Evolutionary conservation across 306 rosid genomes (phyloP).

Genomic region (Carpinus fangiana): DNA sequence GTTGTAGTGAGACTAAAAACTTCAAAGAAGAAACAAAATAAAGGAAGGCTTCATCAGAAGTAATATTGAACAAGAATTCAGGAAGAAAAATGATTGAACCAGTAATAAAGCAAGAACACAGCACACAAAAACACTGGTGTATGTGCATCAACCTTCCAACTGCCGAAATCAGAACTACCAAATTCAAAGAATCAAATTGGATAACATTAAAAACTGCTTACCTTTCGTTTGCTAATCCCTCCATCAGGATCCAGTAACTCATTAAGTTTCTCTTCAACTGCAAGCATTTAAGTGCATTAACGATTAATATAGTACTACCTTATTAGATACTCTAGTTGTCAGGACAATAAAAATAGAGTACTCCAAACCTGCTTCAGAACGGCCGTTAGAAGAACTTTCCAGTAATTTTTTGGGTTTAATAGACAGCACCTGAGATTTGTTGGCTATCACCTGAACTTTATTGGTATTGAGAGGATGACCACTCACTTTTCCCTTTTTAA

Average conservation of each 20-base stretch:
- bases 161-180: slow-evolving; percentile 20
- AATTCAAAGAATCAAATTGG: slow-evolving; percentile 17
- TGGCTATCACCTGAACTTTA: slow-evolving; percentile 45
- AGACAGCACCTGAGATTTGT: slow-evolving; percentile 48
- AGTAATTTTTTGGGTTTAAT: slow-evolving; percentile 61
- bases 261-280: slow-evolving; percentile 95
- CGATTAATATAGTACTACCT: slow-evolving; percentile 28
- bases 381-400: slow-evolving; percentile 65
- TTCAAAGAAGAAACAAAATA: neutral
- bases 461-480: slow-evolving; percentile 37
- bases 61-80: neutral
- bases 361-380: slow-evolving; percentile 83
- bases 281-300: slow-evolving; percentile 39
- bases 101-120: slow-evolving; percentile 25
- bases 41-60: slow-evolving; percentile 3
- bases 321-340: slow-evolving; percentile 16
- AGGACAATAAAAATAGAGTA: slow-evolving; percentile 24
- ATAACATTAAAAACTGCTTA: slow-evolving; percentile 36
- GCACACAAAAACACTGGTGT: slow-evolving; percentile 12
- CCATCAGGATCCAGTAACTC: slow-evolving; percentile 91
- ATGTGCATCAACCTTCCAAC: slow-evolving; percentile 26
- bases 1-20: neutral
- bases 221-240: slow-evolving; percentile 94
- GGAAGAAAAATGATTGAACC: neutral
- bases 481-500: slow-evolving; percentile 64